Evolutionary conservation across 176 grass and related monocot genomes (phyloP).

Genomic region (Saccharum spontaneum): DNA sequence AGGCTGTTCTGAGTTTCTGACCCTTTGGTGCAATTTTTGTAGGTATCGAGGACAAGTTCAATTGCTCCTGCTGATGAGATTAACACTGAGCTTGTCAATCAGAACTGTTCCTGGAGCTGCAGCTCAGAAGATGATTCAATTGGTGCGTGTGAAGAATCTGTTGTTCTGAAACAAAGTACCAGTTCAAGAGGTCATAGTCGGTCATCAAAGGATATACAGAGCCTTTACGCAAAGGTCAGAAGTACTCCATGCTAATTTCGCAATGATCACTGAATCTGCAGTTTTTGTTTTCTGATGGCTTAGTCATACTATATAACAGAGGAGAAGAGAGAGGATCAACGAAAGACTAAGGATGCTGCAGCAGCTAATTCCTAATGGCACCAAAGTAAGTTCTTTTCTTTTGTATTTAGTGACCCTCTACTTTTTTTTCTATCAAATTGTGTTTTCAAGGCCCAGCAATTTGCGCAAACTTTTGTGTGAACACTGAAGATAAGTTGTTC

Average conservation of each 20-base stretch:
- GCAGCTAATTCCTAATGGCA: conserved; percentile 47
- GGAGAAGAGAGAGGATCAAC: conserved; percentile 45
- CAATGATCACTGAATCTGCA: neutral
- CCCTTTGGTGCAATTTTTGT: neutral
- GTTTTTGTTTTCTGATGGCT: neutral
- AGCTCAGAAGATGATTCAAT: conserved; percentile 34
- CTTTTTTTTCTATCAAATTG: neutral
- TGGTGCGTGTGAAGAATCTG: neutral
- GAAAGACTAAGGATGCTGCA: conserved; percentile 36
- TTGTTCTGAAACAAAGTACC: conserved; percentile 6
- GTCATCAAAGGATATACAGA: conserved; percentile 31
- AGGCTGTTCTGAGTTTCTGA: neutral
- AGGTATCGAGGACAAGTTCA: neutral
- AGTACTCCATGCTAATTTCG: neutral
- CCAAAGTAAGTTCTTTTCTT: conserved; percentile 21
- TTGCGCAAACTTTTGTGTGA: neutral
- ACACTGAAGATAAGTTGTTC: neutral
- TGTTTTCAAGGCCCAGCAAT: neutral
- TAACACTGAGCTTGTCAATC: neutral
- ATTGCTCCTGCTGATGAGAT: neutral
- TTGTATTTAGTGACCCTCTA: neutral
- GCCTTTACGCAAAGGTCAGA: conserved; percentile 43
- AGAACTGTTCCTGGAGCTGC: conserved; percentile 14
- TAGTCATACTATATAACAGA: conserved; percentile 30
- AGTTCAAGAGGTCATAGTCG: conserved; percentile 14